phyloP scores from a whole-genome alignment of 2,329 filamentous ascomycete genomes.

The Massarina eburnea region DNA sequence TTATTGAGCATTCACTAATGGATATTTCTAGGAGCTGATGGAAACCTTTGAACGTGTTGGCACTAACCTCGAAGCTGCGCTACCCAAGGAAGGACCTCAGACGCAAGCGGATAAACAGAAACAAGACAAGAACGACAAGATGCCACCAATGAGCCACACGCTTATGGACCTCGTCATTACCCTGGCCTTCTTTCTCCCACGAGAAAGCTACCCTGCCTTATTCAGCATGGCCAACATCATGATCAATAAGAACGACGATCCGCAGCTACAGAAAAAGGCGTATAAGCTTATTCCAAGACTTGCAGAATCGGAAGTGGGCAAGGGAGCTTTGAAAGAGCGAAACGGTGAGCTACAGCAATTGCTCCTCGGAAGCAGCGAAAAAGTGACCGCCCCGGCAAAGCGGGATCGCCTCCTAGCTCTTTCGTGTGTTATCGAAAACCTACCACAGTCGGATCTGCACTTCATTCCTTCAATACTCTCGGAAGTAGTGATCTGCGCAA shows the following conservation, averaged over 20 bases:
- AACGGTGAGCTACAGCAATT: constrained; percentile 79
- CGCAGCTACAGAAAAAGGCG: constrained; percentile 96
- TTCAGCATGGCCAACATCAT: constrained; percentile 86
- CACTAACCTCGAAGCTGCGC: constrained; percentile 74
- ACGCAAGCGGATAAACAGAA: constrained; percentile 67
- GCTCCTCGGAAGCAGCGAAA: constrained; percentile 76
- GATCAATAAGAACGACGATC: constrained; percentile 78
- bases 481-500: constrained; percentile 94
- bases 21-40: constrained; percentile 65
- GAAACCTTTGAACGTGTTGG: constrained; percentile 88
- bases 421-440: constrained; percentile 73
- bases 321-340: constrained; percentile 73
- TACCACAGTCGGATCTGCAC: constrained; percentile 77
- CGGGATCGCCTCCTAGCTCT: constrained; percentile 85
- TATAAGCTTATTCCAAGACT: constrained; percentile 96
- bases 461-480: constrained; percentile 91
- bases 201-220: constrained; percentile 79
- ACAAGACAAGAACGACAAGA: constrained; percentile 65
- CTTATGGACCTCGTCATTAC: constrained; percentile 97
- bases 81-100: constrained; percentile 62
- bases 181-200: constrained; percentile 88
- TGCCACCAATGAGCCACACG: constrained; percentile 92
- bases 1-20: constrained; percentile 14
- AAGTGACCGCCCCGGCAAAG: constrained; percentile 81
- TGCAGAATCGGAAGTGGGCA: constrained; percentile 76